A percentile compares a stretch with the other conserved stretches of the same genome.
These are phyloP conservation scores for Dysphania ambrosioides DNA, from an alignment of 148 eudicot species.

Conservation along the genomic window DNA sequence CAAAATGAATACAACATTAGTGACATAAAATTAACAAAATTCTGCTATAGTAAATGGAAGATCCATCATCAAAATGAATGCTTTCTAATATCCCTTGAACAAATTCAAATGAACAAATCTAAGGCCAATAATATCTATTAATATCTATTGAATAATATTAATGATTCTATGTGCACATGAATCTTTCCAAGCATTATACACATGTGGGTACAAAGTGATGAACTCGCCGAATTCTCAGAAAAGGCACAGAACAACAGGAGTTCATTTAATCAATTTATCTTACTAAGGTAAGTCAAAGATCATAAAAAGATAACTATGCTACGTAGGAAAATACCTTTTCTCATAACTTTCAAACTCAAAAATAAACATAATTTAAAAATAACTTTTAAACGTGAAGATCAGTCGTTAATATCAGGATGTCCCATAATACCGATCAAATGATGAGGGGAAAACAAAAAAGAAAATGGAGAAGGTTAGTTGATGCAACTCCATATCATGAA, in stretches of 20 bases:
- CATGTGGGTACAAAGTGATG: neutral
- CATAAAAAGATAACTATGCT: neutral
- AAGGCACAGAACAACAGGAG: neutral
- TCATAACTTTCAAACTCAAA: neutral
- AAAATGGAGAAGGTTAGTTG: neutral
- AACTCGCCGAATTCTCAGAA: too few relatives aligned
- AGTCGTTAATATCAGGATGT: neutral
- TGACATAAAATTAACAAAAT: too few relatives aligned
- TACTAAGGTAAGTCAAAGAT: neutral
- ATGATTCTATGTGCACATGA: neutral
- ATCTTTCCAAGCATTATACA: neutral
- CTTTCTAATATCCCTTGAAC: neutral
- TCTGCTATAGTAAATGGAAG: too few relatives aligned
- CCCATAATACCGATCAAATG: neutral
- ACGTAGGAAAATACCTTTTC: neutral
- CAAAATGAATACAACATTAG: too few relatives aligned
- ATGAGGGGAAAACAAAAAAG: neutral
- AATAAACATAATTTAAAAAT: neutral
- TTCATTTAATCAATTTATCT: neutral
- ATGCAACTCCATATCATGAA: too few relatives aligned
- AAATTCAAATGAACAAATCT: neutral
- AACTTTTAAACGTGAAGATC: neutral
- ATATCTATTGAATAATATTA: neutral
- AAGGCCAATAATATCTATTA: neutral
- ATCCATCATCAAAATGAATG: neutral